Base-by-base conservation (phyloP, 345 rosid species). In the Lepidium aucheri region DNA sequence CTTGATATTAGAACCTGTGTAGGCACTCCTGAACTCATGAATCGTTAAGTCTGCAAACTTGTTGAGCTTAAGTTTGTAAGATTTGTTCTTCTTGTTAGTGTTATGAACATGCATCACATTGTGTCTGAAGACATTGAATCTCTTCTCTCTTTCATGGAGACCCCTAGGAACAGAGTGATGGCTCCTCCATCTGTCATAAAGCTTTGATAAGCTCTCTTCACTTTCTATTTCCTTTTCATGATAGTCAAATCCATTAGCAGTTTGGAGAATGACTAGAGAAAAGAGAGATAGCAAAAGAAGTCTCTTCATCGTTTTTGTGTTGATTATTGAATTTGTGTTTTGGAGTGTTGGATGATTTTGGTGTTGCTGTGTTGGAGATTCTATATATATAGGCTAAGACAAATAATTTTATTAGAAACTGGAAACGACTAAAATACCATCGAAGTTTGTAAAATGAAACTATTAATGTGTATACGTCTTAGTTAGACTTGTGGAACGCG, bases 171-270 rank as follows among this genome's bases (percentile, higher is more conserved):
- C 86, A 3, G 86, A 85, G 78, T 91, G 93, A 64, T 91, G 97
- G 78, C 80, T 83, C 67, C 93, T 85, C 97, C 96, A 88, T 70
- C 86, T 80, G 71, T 88, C 96, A 24, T 88, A 91, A 26, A 91
- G 68, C 36, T 79, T 85, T 91, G 86, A 79, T 57, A 88, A 65
- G 52, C 77, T 72, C 20, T 91, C 89, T 42, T 91, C 93, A 0
- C 85, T 77, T 9, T 61, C 85, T 75, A 90, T 57, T 20, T 91
- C 96, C 28, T 75, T 76, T 49, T 86, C 88, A 4, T 82, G 74
- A 81, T 82, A 88, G 9, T 91, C 88, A 10, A 91, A 80, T 59
- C 93, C 65, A 40, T 75, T 33, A 2, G 69, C 72, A 1, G 74
- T 58, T 53, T 79, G 82, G 20, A 83, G 63, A 34, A 81, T 60